Evolutionary conservation across 78 protist genomes (phyloP).

Genomic region (Tieghemostelium lacteum): DNA sequence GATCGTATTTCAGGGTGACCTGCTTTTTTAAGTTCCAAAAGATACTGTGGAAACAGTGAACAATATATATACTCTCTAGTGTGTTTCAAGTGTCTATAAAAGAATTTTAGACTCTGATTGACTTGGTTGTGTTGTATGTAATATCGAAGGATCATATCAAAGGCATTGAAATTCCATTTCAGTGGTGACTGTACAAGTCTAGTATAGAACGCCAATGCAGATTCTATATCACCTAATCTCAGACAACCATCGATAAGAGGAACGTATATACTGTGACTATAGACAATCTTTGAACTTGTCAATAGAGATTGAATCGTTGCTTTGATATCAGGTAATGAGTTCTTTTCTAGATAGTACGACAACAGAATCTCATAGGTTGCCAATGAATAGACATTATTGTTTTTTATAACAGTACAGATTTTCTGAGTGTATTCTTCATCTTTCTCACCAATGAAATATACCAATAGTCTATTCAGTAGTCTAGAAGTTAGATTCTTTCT

Average conservation of each 20-base stretch:
- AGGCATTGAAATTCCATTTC: background rate
- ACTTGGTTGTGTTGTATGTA: background rate
- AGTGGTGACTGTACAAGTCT: background rate
- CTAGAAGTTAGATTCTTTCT: background rate
- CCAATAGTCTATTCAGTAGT: background rate
- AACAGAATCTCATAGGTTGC: background rate
- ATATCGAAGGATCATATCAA: background rate
- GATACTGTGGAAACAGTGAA: background rate
- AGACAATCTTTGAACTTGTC: background rate
- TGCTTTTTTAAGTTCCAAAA: no score
- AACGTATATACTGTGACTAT: background rate
- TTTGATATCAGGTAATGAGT: background rate
- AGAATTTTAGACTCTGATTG: background rate
- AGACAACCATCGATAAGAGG: background rate
- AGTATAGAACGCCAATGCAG: background rate
- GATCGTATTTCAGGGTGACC: no score
- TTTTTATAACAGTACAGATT: background rate
- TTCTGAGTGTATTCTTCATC: background rate
- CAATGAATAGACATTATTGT: background rate
- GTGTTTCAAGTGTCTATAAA: background rate
- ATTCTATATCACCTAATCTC: background rate
- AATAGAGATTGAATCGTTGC: background rate
- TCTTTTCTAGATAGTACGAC: background rate
- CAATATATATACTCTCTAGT: background rate
- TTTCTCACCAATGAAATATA: background rate